Evolutionary conservation across 73 alveolate genomes (phyloP).

Genomic region (Paramecium sonneborni): DNA sequence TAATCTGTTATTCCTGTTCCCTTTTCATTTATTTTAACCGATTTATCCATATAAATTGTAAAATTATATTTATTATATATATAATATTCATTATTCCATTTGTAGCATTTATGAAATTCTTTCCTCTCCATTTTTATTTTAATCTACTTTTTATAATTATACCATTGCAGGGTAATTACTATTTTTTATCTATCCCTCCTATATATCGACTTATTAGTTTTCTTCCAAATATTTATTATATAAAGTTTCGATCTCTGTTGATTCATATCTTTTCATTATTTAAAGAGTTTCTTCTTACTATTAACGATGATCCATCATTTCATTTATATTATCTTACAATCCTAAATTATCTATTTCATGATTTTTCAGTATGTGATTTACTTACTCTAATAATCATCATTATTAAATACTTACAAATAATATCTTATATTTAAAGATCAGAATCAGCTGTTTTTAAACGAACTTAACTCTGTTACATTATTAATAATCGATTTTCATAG

Average conservation of each 20-base stretch:
- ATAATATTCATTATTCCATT: too few species aligned
- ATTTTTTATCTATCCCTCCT: too few species aligned
- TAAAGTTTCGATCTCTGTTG: not conserved
- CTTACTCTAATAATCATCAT: not conserved
- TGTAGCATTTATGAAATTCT: too few species aligned
- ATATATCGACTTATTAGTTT: not conserved
- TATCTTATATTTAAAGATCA: not conserved
- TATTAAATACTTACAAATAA: not conserved
- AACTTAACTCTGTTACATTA: not conserved
- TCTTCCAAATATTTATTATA: not conserved
- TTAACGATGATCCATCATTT: not conserved
- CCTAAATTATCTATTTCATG: not conserved
- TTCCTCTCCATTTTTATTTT: too few species aligned
- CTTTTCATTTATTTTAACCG: slow-evolving; percentile 34
- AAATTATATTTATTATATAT: not conserved
- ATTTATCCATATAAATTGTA: too few species aligned
- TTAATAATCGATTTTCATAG: not conserved
- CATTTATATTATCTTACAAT: not conserved
- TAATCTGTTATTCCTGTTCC: slow-evolving; percentile 18
- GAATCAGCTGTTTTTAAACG: not conserved
- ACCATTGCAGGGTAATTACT: not conserved
- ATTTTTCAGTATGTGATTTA: not conserved
- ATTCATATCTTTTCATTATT: not conserved
- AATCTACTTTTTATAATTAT: not conserved
- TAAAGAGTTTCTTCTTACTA: not conserved